A percentile compares a stretch with the other conserved stretches of the same genome.
These are phyloP conservation scores for Vitis labrusca DNA, from an alignment of 164 flowering plant species.

Conservation along the genomic window DNA sequence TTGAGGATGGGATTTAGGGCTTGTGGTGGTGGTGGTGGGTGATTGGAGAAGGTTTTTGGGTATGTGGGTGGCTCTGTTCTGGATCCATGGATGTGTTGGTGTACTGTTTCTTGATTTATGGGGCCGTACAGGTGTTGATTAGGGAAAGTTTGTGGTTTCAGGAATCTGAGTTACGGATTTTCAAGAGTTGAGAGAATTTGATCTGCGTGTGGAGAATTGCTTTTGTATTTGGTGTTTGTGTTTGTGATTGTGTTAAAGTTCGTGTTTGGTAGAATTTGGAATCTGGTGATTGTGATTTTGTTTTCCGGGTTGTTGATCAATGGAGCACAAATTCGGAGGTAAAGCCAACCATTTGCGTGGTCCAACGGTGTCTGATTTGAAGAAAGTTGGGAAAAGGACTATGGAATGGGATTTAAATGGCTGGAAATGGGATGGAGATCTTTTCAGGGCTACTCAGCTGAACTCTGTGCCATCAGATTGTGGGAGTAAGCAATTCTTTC, in stretches of 20 bases:
- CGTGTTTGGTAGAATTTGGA: constrained; percentile 9
- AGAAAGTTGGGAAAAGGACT: constrained; percentile 41
- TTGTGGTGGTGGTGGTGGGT: neutral
- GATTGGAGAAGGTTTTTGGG: constrained; percentile 14
- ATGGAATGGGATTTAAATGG: constrained; percentile 79
- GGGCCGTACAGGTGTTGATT: neutral
- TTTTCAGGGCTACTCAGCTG: constrained; percentile 50
- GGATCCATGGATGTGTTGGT: constrained; percentile 39
- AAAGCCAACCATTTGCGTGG: constrained; percentile 34
- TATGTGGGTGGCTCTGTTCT: constrained; percentile 44
- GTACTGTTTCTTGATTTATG: constrained; percentile 40
- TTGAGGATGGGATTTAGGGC: neutral
- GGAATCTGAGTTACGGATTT: constrained; percentile 1
- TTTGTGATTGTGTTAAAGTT: constrained; percentile 1
- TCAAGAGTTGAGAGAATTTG: neutral
- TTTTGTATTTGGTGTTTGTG: neutral
- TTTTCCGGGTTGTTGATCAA: constrained; percentile 15
- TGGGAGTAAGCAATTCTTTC: constrained; percentile 45
- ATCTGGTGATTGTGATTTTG: neutral
- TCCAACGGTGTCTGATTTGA: constrained; percentile 28
- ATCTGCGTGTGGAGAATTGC: neutral
- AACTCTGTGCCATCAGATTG: constrained; percentile 38
- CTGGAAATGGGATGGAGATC: constrained; percentile 89
- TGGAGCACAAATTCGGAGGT: constrained; percentile 56
- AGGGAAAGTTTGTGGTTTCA: constrained; percentile 2